Evolutionary conservation across 164 flowering plant species (phyloP).

Genomic region (Umbilicus rupestris): DNA sequence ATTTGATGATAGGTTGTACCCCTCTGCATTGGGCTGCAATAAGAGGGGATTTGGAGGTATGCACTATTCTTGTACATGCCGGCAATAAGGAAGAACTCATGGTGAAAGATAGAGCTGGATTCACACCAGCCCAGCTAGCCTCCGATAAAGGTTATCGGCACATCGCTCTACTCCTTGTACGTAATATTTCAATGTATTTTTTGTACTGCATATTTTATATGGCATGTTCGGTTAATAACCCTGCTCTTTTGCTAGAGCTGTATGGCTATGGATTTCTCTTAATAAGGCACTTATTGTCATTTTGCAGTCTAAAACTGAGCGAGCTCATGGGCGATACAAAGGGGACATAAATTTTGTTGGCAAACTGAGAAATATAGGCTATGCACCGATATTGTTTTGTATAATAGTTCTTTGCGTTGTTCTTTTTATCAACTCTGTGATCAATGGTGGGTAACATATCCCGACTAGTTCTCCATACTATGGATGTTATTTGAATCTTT

Average conservation of each 20-base stretch:
- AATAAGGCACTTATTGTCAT: conserved; percentile 2
- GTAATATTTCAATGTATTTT: conserved; percentile 24
- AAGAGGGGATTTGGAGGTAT: conserved; percentile 76
- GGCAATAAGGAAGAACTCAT: conserved; percentile 65
- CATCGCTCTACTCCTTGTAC: conserved; percentile 73
- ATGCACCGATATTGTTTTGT: conserved; percentile 64
- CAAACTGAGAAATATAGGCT: conserved; percentile 43
- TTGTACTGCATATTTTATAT: not conserved
- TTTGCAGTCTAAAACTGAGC: conserved; percentile 59
- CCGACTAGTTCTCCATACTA: not conserved
- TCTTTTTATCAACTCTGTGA: conserved; percentile 74
- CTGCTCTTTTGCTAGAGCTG: not conserved
- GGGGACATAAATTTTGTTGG: conserved; percentile 32
- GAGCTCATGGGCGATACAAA: conserved; percentile 28
- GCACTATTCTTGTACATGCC: conserved; percentile 77
- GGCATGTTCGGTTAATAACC: not conserved
- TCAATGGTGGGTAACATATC: conserved; percentile 39
- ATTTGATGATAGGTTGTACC: conserved; percentile 58
- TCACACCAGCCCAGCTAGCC: conserved; percentile 77
- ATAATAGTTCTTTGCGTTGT: conserved; percentile 29
- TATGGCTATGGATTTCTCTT: not conserved
- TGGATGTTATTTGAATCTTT: not conserved
- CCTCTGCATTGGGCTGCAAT: conserved; percentile 95
- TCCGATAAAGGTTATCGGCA: conserved; percentile 94
- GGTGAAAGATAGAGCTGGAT: conserved; percentile 80